Evolutionary conservation across 2,329 filamentous ascomycete species (phyloP).

Genomic region (Didymella exigua): DNA sequence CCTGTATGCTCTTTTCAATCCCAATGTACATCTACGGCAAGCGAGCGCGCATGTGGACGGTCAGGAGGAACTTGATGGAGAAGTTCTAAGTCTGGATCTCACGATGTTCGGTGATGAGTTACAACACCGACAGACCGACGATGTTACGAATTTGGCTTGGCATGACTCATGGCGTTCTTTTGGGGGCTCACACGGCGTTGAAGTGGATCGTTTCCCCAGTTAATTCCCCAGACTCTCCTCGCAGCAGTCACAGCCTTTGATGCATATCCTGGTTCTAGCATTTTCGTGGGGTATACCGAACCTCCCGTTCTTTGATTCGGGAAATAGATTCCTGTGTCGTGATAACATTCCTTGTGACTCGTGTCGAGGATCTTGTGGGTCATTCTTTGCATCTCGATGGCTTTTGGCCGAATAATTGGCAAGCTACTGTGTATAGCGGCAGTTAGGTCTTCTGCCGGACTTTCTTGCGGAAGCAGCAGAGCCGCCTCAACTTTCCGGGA

Average conservation of each 20-base stretch:
- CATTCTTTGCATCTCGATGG: not conserved
- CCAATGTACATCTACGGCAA: slow-evolving; percentile 97
- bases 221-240: slow-evolving; percentile 8
- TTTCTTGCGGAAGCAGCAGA: slow-evolving; percentile 12
- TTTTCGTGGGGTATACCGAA: slow-evolving; percentile 9
- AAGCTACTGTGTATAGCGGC: slow-evolving; percentile 1
- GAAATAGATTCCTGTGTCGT: slow-evolving; percentile 1
- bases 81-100: slow-evolving; percentile 57
- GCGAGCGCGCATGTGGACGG: slow-evolving; percentile 91
- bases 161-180: slow-evolving; percentile 18
- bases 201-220: slow-evolving; percentile 10
- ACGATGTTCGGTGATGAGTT: not conserved
- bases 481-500: slow-evolving; percentile 1
- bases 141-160: slow-evolving; percentile 15
- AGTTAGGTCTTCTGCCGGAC: slow-evolving; percentile 5
- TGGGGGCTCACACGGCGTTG: not conserved
- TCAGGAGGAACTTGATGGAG: slow-evolving; percentile 84
- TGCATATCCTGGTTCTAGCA: not conserved
- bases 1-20: slow-evolving; percentile 73
- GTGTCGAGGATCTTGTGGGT: slow-evolving; percentile 1
- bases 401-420: not conserved
- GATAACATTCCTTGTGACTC: slow-evolving; percentile 3
- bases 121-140: not conserved
- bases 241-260: not conserved
- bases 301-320: not conserved